Evolutionary conservation across 495 filamentous ascomycete genomes (phyloP).

Genomic region (Tuber magnatum): DNA sequence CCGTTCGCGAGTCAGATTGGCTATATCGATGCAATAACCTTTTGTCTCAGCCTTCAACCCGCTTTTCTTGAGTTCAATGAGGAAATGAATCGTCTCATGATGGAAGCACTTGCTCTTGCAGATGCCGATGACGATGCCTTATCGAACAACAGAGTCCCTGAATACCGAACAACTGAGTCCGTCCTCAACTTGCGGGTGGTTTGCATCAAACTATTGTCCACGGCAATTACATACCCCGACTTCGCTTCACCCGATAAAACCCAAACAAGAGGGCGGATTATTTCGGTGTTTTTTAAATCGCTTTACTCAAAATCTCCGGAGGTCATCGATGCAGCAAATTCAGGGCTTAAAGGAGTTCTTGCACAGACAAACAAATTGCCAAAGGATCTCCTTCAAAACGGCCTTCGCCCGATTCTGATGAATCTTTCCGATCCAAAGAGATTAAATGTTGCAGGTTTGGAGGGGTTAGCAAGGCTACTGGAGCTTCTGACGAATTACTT

Average conservation of each 20-base stretch:
- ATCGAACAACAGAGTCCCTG: conserved; percentile 66
- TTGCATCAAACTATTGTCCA: conserved; percentile 85
- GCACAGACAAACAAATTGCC: conserved; percentile 83
- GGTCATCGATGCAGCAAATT: conserved; percentile 90
- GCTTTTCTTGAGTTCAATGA: conserved; percentile 87
- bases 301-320: conserved; percentile 84
- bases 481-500: conserved; percentile 94
- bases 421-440: conserved; percentile 92
- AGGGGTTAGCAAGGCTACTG: conserved; percentile 81
- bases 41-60: conserved; percentile 75
- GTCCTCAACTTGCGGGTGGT: conserved; percentile 89
- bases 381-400: conserved; percentile 89
- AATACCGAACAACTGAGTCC: conserved; percentile 81
- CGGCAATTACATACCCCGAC: conserved; percentile 84
- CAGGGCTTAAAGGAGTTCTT: conserved; percentile 74
- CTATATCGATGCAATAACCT: conserved; percentile 94
- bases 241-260: conserved; percentile 59
- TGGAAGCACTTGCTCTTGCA: conserved; percentile 84
- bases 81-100: conserved; percentile 74
- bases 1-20: conserved; percentile 92
- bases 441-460: conserved; percentile 78
- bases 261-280: conserved; percentile 67
- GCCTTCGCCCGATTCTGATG: conserved; percentile 86
- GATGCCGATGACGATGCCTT: conserved; percentile 88
- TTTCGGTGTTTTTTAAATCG: conserved; percentile 94